Evolutionary conservation across 106 monocot genomes (phyloP).

Genomic region (Phalaenopsis aphrodite): DNA sequence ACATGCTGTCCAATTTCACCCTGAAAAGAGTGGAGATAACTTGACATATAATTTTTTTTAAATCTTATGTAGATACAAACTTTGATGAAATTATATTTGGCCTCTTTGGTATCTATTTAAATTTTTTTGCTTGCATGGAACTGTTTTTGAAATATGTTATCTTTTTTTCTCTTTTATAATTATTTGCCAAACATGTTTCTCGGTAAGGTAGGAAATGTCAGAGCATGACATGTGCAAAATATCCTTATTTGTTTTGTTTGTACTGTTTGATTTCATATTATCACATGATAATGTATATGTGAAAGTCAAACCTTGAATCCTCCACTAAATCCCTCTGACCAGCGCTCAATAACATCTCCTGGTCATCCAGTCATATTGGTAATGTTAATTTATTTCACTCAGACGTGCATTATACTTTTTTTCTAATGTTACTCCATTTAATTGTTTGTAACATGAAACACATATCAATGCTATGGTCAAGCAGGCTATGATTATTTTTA

Average conservation of each 20-base stretch:
- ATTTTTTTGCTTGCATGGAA: not conserved
- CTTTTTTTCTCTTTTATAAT: not conserved
- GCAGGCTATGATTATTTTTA: not conserved
- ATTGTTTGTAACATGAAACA: no score
- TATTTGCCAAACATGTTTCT: not conserved
- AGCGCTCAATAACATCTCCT: not conserved
- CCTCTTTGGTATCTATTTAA: not conserved
- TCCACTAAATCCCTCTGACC: no score
- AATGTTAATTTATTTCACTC: not conserved
- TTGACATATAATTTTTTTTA: not conserved
- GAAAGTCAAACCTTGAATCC: no score
- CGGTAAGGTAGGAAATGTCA: not conserved
- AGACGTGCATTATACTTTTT: not conserved
- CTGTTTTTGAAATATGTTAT: not conserved
- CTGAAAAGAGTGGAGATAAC: conserved; percentile 98
- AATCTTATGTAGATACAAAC: not conserved
- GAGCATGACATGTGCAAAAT: not conserved
- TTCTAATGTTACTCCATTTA: not conserved
- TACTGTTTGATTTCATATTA: no score
- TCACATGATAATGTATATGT: no score
- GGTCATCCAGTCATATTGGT: not conserved
- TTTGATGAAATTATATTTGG: not conserved
- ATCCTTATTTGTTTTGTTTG: not conserved
- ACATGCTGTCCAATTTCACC: conserved; percentile 95
- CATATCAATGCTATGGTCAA: no score